Base-by-base conservation (phyloP, 768 basidiomycete genomes). In the Boletus speciosus region DNA sequence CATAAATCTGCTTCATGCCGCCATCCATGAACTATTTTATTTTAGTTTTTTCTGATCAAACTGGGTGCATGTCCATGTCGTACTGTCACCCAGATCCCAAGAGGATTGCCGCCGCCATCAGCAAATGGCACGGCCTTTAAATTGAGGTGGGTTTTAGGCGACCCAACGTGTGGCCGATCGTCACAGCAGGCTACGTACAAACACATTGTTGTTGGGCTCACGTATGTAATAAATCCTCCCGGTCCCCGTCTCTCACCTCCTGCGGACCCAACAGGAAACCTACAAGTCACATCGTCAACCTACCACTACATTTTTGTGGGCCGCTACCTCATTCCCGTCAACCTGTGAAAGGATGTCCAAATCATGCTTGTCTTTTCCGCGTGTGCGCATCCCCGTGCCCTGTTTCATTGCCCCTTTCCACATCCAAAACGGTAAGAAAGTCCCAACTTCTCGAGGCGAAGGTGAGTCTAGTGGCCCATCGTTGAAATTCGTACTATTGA, bases 161-260 rank as follows among this genome's bases (percentile, higher is more conserved):
- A 66, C 59, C 53, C 54, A 55, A 54, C 57, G 41, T 61, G 61
- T 49, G 15, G 51, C 49, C 62, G 65, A 65, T 65, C 62, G 65
- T 67, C 65, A 61, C 55, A 64, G 51, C 40, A 42, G 43, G 44
- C 38, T 67, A 65, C 64, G 64, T 65, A 65, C 64, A 52, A 51
- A 51, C 56, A 9, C 60, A 43, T n/a, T 39, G 51, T 27, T 27
- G 56, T 16, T 16, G 9, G 21, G 23, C 34, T 53, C 48, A 48
- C n/a, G 59, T 67, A 65, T 61, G 64, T 65, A 65, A 65, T 65
- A 43, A 19, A 29, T 21, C 44, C 27, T 15, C 35, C 44, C 44
- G 8, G 36, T 48, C 43, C 38, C 55, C 52, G n/a, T 48, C 51
- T 38, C 27, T 27, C 29, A 48, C 29, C 21, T 38, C 25, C 50